Conservation (phyloP, 768 basidiomycete genomes). For the Leccinum aurantiacum region DNA sequence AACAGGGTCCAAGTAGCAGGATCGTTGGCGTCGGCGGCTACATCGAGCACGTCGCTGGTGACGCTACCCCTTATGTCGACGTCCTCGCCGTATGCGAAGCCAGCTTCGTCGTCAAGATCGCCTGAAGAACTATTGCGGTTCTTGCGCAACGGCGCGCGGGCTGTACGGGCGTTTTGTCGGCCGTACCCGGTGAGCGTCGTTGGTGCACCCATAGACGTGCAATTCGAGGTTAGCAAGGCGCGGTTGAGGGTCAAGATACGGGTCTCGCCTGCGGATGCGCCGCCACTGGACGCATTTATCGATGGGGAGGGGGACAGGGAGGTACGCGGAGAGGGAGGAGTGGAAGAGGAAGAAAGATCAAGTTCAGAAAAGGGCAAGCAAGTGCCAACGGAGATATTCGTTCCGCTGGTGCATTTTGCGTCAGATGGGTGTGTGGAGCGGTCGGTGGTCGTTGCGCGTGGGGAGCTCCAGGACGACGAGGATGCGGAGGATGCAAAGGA, state of each 20-base stretch:
- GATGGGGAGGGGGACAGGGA: neutral
- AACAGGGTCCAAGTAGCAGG: neutral
- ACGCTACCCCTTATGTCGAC: constrained; percentile 21
- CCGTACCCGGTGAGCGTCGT: constrained; percentile 80
- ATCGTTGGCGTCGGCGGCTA: constrained; percentile 8
- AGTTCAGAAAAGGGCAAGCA: constrained; percentile 17
- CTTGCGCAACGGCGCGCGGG: constrained; percentile 83
- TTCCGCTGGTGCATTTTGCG: constrained; percentile 90
- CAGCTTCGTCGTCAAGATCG: neutral
- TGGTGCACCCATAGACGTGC: constrained; percentile 61
- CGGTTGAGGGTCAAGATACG: constrained; percentile 66
- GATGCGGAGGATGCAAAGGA: constrained; percentile 1
- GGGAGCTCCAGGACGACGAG: neutral
- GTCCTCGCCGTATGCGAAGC: constrained; percentile 3
- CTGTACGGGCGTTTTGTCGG: constrained; percentile 78
- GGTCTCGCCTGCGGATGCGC: constrained; percentile 60
- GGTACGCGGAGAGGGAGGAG: neutral
- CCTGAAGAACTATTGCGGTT: constrained; percentile 49
- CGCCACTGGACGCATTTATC: neutral
- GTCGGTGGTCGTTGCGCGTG: constrained; percentile 4
- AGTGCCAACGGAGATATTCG: constrained; percentile 81
- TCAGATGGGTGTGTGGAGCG: constrained; percentile 36
- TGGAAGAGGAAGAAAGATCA: neutral
- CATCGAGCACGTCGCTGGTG: constrained; percentile 21
- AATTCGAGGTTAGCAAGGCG: constrained; percentile 74